Evolutionary conservation across 139 green algal species (phyloP).

Genomic region (Bryopsis sp.): DNA sequence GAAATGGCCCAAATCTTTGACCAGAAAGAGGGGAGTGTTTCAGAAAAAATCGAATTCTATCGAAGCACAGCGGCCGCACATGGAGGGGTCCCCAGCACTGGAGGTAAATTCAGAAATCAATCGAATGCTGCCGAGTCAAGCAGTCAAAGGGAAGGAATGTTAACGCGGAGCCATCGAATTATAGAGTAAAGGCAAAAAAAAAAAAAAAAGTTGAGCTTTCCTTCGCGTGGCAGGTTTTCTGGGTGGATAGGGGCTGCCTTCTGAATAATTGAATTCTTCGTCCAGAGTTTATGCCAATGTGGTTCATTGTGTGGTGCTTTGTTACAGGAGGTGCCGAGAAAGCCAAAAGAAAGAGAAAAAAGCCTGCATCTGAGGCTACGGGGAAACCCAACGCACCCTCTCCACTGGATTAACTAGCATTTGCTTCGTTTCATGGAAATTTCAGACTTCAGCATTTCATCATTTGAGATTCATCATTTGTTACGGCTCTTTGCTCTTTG

Average conservation of each 20-base stretch:
- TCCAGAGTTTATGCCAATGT: not conserved
- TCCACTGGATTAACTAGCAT: not conserved
- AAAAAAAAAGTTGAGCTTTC: not conserved
- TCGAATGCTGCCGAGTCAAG: not conserved
- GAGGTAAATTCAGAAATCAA: not conserved
- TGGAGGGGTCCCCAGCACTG: not conserved
- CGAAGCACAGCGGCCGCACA: not conserved
- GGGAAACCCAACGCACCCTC: not conserved
- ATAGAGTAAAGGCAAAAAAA: not conserved
- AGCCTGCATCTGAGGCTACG: not conserved
- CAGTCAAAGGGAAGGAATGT: not conserved
- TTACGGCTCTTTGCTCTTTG: not conserved
- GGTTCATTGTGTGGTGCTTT: too few relatives aligned
- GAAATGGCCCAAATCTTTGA: constrained; percentile 7
- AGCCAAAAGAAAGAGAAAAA: not conserved
- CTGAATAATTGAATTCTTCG: constrained; percentile 6
- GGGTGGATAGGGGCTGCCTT: not conserved
- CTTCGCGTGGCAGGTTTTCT: too few relatives aligned
- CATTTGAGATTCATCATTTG: not conserved
- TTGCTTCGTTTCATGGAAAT: not conserved
- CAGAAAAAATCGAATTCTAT: constrained; percentile 13
- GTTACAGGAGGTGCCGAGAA: too few relatives aligned
- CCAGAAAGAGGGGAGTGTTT: not conserved
- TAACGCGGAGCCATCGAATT: not conserved
- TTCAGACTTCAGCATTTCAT: not conserved